These are phyloP conservation scores for Trichosporon sp. DNA, from an alignment of 1,284 basidiomycete genomes.

Conservation along the genomic window DNA sequence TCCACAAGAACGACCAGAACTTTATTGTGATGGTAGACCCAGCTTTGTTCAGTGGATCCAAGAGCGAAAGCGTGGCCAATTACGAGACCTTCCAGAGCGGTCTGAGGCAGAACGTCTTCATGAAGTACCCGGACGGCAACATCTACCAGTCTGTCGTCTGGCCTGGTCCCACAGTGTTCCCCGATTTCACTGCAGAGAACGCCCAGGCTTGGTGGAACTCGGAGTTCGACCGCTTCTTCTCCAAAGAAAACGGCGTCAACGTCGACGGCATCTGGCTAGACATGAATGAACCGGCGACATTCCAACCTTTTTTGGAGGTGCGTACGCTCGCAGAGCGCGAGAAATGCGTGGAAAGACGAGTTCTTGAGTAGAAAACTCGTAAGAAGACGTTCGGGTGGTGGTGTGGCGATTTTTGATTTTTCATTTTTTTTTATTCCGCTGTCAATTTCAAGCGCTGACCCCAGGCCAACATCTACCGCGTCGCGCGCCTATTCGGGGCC, in stretches of 20 bases:
- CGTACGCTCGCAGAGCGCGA: neutral
- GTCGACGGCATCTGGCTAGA: slow-evolving; percentile 68
- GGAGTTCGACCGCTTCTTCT: slow-evolving; percentile 67
- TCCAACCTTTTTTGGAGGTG: slow-evolving; percentile 30
- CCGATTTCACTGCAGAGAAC: slow-evolving; percentile 69
- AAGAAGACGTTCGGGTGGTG: no score
- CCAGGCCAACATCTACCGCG: slow-evolving; percentile 36
- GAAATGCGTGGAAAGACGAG: no score
- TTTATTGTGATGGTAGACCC: slow-evolving; percentile 72
- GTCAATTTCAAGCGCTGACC: neutral
- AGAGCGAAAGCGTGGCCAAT: slow-evolving; percentile 39
- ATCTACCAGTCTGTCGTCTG: slow-evolving; percentile 68
- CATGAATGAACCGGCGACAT: slow-evolving; percentile 60
- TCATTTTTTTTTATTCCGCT: no score
- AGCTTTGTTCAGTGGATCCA: slow-evolving; percentile 57
- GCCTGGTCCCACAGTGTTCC: slow-evolving; percentile 68
- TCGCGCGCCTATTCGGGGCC: slow-evolving; percentile 29
- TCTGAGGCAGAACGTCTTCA: slow-evolving; percentile 62
- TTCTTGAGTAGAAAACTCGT: no score
- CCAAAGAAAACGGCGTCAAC: slow-evolving; percentile 35
- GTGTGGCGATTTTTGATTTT: no score
- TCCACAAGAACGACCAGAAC: slow-evolving; percentile 65
- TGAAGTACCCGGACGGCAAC: slow-evolving; percentile 67
- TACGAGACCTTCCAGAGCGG: slow-evolving; percentile 66
- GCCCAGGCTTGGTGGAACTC: slow-evolving; percentile 65